Evolutionary conservation across 2,329 filamentous ascomycete genomes (phyloP).

Genomic region (Fusarium beomiforme): DNA sequence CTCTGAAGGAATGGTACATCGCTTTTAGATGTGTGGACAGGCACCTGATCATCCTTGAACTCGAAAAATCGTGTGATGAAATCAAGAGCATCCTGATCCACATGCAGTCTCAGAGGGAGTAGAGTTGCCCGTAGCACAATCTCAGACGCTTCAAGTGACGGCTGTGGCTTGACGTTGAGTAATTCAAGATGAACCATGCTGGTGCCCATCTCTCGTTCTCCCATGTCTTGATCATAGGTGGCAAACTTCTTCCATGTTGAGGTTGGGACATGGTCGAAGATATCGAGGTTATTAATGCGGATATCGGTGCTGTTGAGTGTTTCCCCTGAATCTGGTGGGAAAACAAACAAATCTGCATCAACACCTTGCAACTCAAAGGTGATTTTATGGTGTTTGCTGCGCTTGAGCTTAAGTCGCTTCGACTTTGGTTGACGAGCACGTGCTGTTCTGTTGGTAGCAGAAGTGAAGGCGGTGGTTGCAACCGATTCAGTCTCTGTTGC

Average conservation of each 20-base stretch:
- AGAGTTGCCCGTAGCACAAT: slow-evolving; percentile 83
- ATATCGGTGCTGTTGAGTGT: slow-evolving; percentile 90
- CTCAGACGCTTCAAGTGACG: slow-evolving; percentile 86
- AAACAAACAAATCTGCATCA: slow-evolving; percentile 82
- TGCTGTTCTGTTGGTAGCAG: slow-evolving; percentile 62
- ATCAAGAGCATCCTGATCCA: slow-evolving; percentile 96
- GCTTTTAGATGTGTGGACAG: slow-evolving; percentile 66
- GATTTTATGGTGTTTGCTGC: slow-evolving; percentile 94
- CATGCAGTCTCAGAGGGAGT: slow-evolving; percentile 87
- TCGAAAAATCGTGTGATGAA: slow-evolving; percentile 98
- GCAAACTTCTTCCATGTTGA: slow-evolving; percentile 99
- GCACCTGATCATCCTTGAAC: slow-evolving; percentile 82
- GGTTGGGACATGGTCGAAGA: slow-evolving; percentile 93
- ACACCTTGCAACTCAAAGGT: slow-evolving; percentile 91
- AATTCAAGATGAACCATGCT: slow-evolving; percentile 93
- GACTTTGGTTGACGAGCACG: slow-evolving; percentile 55
- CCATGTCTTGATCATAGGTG: slow-evolving; percentile 88
- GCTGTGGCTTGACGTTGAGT: slow-evolving; percentile 85
- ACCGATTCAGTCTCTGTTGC: slow-evolving; percentile 91
- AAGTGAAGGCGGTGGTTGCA: slow-evolving; percentile 76
- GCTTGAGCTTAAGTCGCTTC: slow-evolving; percentile 77
- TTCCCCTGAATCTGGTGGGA: slow-evolving; percentile 79
- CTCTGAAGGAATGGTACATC: slow-evolving; percentile 90
- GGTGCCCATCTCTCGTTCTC: slow-evolving; percentile 84
- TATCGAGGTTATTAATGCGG: slow-evolving; percentile 82